Evolutionary conservation across 2,329 filamentous ascomycete species (phyloP), one percentile per base, ranked within the genome.

Genomic region (Diaporthe humulicola): DNA sequence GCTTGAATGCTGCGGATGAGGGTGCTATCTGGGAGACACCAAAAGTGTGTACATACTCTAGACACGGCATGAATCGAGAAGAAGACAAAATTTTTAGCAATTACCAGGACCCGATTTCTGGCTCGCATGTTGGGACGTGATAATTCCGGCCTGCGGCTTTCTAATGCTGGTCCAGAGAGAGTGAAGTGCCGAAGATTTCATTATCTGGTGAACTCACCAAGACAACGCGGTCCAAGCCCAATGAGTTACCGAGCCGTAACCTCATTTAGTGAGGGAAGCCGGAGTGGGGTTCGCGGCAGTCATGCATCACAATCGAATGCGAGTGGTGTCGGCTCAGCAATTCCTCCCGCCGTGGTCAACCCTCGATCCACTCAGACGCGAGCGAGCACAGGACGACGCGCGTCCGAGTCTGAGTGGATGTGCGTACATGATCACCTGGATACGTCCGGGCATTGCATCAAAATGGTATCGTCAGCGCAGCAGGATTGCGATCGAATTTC

Each of bases 21-120:
- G 38, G 54, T 64, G 19, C 70, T 28, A 40, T 40, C 70, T 61
- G n/a, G 42, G 66, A 52, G 10, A 48, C 54, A 42, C 54, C 28
- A 70, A 75, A 52, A 56, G 30, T 25, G 66, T 61, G 40, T 61
- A 60, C 38, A 71, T 38, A 71, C 73, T 57, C 56, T 74, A 71
- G 66, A 74, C 57, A 40, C 50, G 66, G 38, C 58, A 48, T 19
- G 56, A 66, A 33, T 38, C 36, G 19, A 64, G 36, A 33, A 61
- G 19, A 57, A 15, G 28, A 58, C 40, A 25, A 58, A 50, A 19
- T n/a, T 28, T 36, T 40, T 22, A 40, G 17, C 14, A 22, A 28
- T 56, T 5, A 17, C 15, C 17, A n/a, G 33, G 36, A 42, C 25
- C 15, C 8, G 7, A 5, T 58, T 17, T 45, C 22, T 50, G 54